These are phyloP conservation scores for Salmacisia buchloeana DNA, from an alignment of 1,284 basidiomycete species.

Conservation along the genomic window DNA sequence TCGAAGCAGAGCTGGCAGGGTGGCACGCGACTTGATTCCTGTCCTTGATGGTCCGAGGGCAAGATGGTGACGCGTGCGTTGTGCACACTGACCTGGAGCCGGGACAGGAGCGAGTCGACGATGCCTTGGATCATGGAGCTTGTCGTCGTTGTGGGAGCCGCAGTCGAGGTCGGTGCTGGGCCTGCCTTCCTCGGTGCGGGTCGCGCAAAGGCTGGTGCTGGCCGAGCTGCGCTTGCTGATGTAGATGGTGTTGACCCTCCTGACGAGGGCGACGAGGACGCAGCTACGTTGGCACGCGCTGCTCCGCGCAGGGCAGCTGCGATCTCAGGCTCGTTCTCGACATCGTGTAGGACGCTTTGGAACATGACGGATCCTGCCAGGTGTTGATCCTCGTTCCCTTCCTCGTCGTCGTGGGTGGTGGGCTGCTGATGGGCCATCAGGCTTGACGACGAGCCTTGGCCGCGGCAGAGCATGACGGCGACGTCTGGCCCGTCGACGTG, in stretches of 20 bases:
- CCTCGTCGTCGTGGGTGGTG: constrained; percentile 27
- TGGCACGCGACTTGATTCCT: background rate
- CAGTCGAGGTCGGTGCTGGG: too few relatives aligned
- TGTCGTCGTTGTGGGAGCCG: background rate
- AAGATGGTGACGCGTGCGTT: constrained; percentile 14
- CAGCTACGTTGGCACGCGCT: background rate
- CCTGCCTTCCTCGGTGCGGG: constrained; percentile 5
- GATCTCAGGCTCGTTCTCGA: constrained; percentile 9
- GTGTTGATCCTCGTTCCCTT: constrained; percentile 25
- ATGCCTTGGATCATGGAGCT: constrained; percentile 25
- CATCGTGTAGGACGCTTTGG: background rate
- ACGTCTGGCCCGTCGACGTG: constrained; percentile 16
- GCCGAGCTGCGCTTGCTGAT: background rate
- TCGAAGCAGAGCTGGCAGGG: constrained; percentile 20
- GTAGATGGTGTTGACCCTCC: background rate
- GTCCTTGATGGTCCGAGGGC: background rate
- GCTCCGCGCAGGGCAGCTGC: constrained; percentile 6
- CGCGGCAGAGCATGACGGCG: constrained; percentile 3
- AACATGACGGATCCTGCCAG: constrained; percentile 31
- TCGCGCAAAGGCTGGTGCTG: background rate
- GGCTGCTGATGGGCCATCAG: constrained; percentile 26
- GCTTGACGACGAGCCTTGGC: constrained; percentile 17
- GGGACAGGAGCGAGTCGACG: constrained; percentile 30
- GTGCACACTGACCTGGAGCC: constrained; percentile 26
- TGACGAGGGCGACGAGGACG: background rate